Evolutionary conservation across 1,284 basidiomycete species (phyloP).

Genomic region (Austroboletus novae-zelandiae): DNA sequence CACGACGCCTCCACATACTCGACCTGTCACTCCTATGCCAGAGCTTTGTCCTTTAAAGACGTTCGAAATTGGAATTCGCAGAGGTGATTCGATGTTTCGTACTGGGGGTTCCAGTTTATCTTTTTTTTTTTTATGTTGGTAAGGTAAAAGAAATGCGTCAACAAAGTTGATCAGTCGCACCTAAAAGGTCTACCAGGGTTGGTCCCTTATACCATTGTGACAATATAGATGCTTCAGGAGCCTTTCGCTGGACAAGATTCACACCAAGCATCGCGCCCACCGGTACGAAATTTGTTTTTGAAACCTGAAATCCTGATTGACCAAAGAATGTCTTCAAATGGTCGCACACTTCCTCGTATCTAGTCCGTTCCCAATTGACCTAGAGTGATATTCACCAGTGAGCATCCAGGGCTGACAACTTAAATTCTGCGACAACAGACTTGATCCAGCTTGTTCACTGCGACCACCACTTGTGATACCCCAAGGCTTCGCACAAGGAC

Average conservation of each 20-base stretch:
- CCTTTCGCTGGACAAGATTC: constrained; percentile 67
- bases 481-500: constrained; percentile 91
- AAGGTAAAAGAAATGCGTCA: neutral
- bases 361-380: constrained; percentile 80
- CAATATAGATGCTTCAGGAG: constrained; percentile 48
- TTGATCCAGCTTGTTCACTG: constrained; percentile 93
- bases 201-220: constrained; percentile 83
- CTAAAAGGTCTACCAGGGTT: constrained; percentile 82
- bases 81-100: constrained; percentile 73
- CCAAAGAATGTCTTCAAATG: constrained; percentile 79
- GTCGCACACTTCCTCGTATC: constrained; percentile 84
- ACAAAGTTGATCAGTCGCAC: constrained; percentile 39
- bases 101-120: constrained; percentile 82
- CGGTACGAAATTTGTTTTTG: constrained; percentile 83
- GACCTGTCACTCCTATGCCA: constrained; percentile 82
- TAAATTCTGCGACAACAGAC: constrained; percentile 39
- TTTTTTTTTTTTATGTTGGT: constrained; percentile 29
- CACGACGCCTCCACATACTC: constrained; percentile 84
- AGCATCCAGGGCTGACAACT: neutral
- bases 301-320: constrained; percentile 82
- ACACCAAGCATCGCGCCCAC: constrained; percentile 89
- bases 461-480: constrained; percentile 91
- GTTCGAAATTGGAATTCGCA: constrained; percentile 91
- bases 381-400: constrained; percentile 33
- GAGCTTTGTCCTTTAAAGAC: constrained; percentile 90